Percentiles rank a stretch among this genome's conserved stretches.
phyloP scores from a whole-genome alignment of 176 grass and related monocot genomes.

The Elaeis guineensis region DNA sequence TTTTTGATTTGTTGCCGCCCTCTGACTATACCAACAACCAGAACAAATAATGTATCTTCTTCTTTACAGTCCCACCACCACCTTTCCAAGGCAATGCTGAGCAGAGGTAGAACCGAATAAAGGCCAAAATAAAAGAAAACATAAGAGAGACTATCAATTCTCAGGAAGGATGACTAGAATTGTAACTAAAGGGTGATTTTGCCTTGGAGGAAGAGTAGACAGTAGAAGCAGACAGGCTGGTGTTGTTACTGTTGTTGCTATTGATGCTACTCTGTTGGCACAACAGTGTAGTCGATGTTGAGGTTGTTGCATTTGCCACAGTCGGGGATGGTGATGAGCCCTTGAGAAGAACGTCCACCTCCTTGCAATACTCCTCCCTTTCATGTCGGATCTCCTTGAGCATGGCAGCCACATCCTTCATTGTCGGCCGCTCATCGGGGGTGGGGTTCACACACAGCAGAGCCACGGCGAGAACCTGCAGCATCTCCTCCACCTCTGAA shows the following conservation, averaged over 20 bases:
- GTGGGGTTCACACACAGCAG: slow-evolving; percentile 61
- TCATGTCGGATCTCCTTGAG: slow-evolving; percentile 82
- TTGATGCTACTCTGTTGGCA: slow-evolving; percentile 9
- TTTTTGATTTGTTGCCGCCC: slow-evolving; percentile 9
- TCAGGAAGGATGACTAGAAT: neutral
- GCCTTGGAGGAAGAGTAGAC: slow-evolving; percentile 46
- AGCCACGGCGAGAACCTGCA: slow-evolving; percentile 79
- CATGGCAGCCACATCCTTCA: slow-evolving; percentile 94
- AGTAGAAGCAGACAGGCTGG: slow-evolving; percentile 30
- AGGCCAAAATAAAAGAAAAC: neutral
- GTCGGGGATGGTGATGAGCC: slow-evolving; percentile 10
- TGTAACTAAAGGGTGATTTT: slow-evolving; percentile 45
- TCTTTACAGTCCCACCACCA: slow-evolving; percentile 32
- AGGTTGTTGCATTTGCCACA: neutral
- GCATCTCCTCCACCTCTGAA: slow-evolving; percentile 74
- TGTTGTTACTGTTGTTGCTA: slow-evolving; percentile 12
- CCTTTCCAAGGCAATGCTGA: slow-evolving; percentile 2
- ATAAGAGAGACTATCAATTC: neutral
- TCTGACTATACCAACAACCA: slow-evolving; percentile 22
- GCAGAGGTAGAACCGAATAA: neutral
- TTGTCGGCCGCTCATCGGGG: slow-evolving; percentile 72
- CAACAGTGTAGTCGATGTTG: slow-evolving; percentile 32
- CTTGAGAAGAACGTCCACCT: slow-evolving; percentile 59
- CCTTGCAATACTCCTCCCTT: slow-evolving; percentile 54
- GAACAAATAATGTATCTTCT: slow-evolving; percentile 16